Base-by-base conservation (phyloP, 75 land plant species). In the Adiantum capillusveneris region DNA sequence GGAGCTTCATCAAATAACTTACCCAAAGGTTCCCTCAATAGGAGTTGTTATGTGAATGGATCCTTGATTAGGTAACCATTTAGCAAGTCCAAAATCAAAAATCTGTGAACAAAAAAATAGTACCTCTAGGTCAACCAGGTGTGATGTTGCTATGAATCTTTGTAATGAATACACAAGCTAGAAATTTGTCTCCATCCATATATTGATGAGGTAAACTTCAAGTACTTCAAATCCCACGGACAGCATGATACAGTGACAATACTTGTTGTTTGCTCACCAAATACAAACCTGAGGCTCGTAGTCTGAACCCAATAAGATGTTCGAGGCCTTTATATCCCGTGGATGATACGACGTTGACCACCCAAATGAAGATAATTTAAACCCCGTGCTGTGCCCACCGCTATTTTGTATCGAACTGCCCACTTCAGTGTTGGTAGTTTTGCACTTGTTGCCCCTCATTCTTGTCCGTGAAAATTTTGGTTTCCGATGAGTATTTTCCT, bases 271-370 rank as follows among this genome's bases (percentile, higher is more conserved):
- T n/a, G n/a, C n/a, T n/a, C n/a, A n/a, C n/a, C n/a, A 39, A 7
- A 39, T 9, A 39, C 42, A 7, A 39, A 90, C 96, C 91, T 90
- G 96, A 22, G 96, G 93, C 39, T 87, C 85, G 58, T 65, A 90
- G 61, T 90, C 96, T 17, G 66, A 46, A 0, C 78, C 86, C 26
- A 90, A 79, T 30, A 90, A 73, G 29, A 90, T 73, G 44, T 90
- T 89, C 29, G 95, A 89, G n/a, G 95, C 81, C 65, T 89, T 89
- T 21, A 89, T 89, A 57, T 90, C 96, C 11, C 60, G 36, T 90
- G 96, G 37, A 90, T 87, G 44, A 90, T 87, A 2, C 92, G 70
- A 12, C 71, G 70, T 31, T 76, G 81, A 61, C 96, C 87, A 19
- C 81, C 48, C 56, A 73, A 68, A 59, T 90, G 96, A 29, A 90